These are phyloP conservation scores for Phytopythium chamaehyphon DNA, from an alignment of 352 stramenopile genomes.

Conservation along the genomic window DNA sequence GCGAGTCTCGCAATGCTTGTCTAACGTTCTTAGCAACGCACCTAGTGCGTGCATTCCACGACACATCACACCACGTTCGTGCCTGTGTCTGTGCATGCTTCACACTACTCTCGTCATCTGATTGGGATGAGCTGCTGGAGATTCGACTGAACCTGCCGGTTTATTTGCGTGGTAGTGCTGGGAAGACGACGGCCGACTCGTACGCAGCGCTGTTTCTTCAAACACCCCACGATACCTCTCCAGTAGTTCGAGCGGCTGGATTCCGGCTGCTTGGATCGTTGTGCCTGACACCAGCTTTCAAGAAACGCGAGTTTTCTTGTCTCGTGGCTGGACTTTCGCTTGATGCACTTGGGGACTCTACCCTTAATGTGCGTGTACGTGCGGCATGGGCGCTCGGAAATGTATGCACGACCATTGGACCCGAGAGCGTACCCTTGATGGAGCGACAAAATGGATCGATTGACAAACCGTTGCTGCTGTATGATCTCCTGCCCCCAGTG, in stretches of 20 bases:
- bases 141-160: slow-evolving; percentile 8
- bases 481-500: slow-evolving; percentile 57
- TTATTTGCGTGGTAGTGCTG: not conserved
- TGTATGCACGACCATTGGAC: slow-evolving; percentile 76
- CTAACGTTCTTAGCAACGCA: slow-evolving; percentile 77
- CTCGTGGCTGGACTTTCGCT: slow-evolving; percentile 59
- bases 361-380: slow-evolving; percentile 81
- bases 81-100: slow-evolving; percentile 86
- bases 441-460: not conserved
- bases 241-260: slow-evolving; percentile 71
- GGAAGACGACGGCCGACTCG: slow-evolving; percentile 17
- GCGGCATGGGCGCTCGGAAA: slow-evolving; percentile 83
- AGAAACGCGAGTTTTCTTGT: slow-evolving; percentile 63
- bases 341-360: slow-evolving; percentile 63
- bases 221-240: slow-evolving; percentile 72
- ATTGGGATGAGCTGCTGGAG: slow-evolving; percentile 60
- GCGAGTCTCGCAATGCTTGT: slow-evolving; percentile 40
- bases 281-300: slow-evolving; percentile 69
- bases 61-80: slow-evolving; percentile 83
- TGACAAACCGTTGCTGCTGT: slow-evolving; percentile 31
- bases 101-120: slow-evolving; percentile 60
- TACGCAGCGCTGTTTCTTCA: slow-evolving; percentile 76
- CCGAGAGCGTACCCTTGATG: slow-evolving; percentile 28
- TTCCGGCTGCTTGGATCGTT: slow-evolving; percentile 78
- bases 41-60: slow-evolving; percentile 77